phyloP scores from a whole-genome alignment of 1,284 basidiomycete species.

The Marasmius oreades region DNA sequence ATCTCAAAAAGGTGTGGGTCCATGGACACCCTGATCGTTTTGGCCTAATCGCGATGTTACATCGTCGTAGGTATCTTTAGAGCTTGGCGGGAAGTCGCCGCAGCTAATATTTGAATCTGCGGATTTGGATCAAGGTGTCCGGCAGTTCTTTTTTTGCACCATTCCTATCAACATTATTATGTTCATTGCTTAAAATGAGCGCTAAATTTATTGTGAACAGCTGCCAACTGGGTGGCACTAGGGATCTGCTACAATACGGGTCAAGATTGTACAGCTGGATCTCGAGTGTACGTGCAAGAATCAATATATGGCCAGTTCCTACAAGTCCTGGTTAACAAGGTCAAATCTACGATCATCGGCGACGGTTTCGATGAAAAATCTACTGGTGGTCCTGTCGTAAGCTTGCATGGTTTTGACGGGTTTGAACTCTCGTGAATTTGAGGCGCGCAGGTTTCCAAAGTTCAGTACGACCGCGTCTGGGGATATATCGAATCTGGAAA shows the following conservation, averaged over 20 bases:
- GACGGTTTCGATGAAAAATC: slow-evolving; percentile 75
- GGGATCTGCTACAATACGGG: slow-evolving; percentile 83
- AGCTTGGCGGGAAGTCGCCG: slow-evolving; percentile 95
- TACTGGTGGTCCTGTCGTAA: slow-evolving; percentile 78
- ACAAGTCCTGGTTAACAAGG: slow-evolving; percentile 60
- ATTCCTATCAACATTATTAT: background rate
- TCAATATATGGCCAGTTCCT: slow-evolving; percentile 84
- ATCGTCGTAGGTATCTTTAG: slow-evolving; percentile 72
- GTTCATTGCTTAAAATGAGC: background rate
- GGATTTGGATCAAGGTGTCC: slow-evolving; percentile 73
- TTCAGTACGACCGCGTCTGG: slow-evolving; percentile 88
- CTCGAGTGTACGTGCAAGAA: slow-evolving; percentile 82
- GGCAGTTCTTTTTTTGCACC: background rate
- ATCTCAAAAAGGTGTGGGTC: slow-evolving; percentile 74
- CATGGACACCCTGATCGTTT: slow-evolving; percentile 10
- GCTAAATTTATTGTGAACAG: slow-evolving; percentile 29
- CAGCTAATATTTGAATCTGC: slow-evolving; percentile 83
- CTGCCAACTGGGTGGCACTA: slow-evolving; percentile 82
- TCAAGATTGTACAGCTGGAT: slow-evolving; percentile 88
- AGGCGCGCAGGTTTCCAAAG: slow-evolving; percentile 59
- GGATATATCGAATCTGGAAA: slow-evolving; percentile 87
- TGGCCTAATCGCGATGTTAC: background rate
- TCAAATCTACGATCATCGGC: slow-evolving; percentile 72
- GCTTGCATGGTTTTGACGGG: slow-evolving; percentile 20
- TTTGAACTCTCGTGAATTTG: slow-evolving; percentile 10